Evolutionary conservation across 352 stramenopile species (phyloP), one percentile per base, ranked within the genome.

Genomic region (Phytopythium vexans): DNA sequence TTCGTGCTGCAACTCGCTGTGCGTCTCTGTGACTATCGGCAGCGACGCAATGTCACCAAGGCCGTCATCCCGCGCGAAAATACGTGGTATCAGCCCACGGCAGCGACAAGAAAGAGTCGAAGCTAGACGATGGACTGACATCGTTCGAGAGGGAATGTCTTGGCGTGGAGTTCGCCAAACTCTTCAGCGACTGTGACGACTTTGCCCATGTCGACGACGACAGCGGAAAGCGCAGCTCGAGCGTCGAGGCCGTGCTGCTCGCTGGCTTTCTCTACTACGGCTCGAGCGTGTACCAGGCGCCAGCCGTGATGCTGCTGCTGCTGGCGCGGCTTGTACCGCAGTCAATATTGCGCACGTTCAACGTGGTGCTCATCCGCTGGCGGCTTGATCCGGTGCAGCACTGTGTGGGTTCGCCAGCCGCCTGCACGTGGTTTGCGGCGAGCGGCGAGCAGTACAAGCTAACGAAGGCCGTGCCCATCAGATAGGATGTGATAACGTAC

Each of bases 101-200:
- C n/a, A n/a, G n/a, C n/a, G n/a, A n/a, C n/a, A n/a, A n/a, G n/a
- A n/a, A n/a, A n/a, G n/a, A n/a, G n/a, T n/a, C n/a, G n/a, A n/a
- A n/a, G n/a, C n/a, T n/a, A n/a, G n/a, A n/a, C n/a, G 1, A 12
- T 11, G 4, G 33, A 56, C 53, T 56, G 3, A 70, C 62, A 2
- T 67, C 52, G 0, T 71, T 71, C 8, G 63, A 71, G 43, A 45
- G 62, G 27, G 56, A 52, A 27, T 71, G 63, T 56, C 63, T 71
- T 27, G 63, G 63, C 4, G 59, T 38, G 4, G 33, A 41, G 1
- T 68, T 71, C 43, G 56, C 45, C 1, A 58, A 54, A 37, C n/a
- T n/a, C n/a, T n/a, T n/a, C n/a, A n/a, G n/a, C n/a, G n/a, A n/a
- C n/a, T n/a, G n/a, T n/a, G n/a, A n/a, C n/a, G n/a, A n/a, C n/a